phyloP scores from a whole-genome alignment of 345 rosid species.

The Salix viminalis region DNA sequence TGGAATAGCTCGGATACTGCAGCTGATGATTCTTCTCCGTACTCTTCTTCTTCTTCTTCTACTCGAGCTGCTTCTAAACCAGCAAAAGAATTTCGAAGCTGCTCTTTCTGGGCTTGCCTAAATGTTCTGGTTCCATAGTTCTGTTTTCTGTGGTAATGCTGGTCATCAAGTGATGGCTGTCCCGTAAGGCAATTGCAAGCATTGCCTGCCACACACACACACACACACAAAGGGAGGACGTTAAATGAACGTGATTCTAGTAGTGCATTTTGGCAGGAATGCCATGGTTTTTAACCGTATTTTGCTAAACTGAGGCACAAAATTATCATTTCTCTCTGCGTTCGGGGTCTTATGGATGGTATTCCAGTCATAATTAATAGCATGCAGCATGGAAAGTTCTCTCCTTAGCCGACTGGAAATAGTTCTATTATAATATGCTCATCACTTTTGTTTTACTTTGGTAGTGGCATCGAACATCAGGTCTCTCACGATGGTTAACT shows the following conservation, averaged over 20 bases:
- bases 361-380: not conserved
- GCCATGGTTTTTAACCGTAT: not conserved
- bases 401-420: not conserved
- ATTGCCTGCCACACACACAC: constrained; percentile 41
- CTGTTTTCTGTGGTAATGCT: constrained; percentile 41
- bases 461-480: not conserved
- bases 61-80: constrained; percentile 40
- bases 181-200: constrained; percentile 56
- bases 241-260: not conserved
- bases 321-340: not conserved
- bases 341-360: not conserved
- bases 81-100: constrained; percentile 47
- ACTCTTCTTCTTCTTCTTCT: constrained; percentile 39
- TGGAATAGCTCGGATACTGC: constrained; percentile 61
- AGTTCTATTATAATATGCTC: not conserved
- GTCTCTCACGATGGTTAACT: not conserved
- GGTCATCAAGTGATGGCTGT: constrained; percentile 54
- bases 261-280: not conserved
- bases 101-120: constrained; percentile 40
- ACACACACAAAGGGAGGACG: not conserved
- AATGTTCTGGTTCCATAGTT: constrained; percentile 35
- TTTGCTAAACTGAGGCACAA: not conserved
- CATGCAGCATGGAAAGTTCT: not conserved
- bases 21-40: constrained; percentile 42
- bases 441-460: not conserved